Percentiles rank a stretch among this genome's conserved stretches.
phyloP scores from a whole-genome alignment of 139 green algal species.

The Dunaliella primolecta region DNA sequence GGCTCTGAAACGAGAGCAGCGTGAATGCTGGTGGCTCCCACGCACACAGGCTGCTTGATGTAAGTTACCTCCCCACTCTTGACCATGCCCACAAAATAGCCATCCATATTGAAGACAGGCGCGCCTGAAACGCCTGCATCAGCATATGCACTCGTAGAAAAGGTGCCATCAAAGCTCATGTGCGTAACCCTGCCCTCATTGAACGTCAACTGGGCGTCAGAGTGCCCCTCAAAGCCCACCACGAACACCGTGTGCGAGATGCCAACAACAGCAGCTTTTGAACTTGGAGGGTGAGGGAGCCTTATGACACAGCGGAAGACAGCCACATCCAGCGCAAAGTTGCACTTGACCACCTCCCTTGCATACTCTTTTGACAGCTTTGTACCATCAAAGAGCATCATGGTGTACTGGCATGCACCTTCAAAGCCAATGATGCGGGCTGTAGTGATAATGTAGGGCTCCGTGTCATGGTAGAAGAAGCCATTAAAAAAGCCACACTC shows the following conservation, averaged over 20 bases:
- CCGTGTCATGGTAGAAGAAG: background rate
- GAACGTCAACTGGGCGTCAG: background rate
- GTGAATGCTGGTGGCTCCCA: background rate
- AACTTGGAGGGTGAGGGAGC: background rate
- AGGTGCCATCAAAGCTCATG: background rate
- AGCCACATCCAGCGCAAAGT: background rate
- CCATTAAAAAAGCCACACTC: background rate
- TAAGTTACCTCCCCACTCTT: background rate
- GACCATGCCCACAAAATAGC: background rate
- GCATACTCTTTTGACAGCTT: background rate
- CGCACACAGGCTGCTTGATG: background rate
- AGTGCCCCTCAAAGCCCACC: background rate
- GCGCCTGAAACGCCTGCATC: background rate
- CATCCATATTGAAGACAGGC: background rate
- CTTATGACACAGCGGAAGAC: background rate
- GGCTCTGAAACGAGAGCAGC: background rate
- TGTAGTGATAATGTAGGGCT: background rate
- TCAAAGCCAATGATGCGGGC: background rate
- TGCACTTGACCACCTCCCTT: background rate
- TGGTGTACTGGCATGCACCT: background rate
- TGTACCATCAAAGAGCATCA: background rate
- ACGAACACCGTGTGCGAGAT: background rate
- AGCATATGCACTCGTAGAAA: background rate
- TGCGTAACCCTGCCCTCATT: background rate
- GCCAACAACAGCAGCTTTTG: background rate